Conservation (phyloP, 1,139 yeast species). For the Candida dubliniensis region DNA sequence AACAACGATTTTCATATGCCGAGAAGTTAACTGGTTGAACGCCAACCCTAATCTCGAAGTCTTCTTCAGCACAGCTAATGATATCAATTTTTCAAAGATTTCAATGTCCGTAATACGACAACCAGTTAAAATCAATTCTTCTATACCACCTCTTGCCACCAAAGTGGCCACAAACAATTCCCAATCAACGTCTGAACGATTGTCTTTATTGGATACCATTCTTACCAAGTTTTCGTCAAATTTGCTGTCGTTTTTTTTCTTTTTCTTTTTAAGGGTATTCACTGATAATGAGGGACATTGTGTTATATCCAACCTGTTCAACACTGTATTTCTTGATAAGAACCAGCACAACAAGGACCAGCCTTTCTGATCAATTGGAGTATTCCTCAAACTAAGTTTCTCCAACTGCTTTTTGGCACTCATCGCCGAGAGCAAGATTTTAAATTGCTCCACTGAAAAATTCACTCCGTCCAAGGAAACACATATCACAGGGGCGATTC, state of each 20-base stretch:
- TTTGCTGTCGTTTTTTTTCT: slow-evolving; percentile 18
- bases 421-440: slow-evolving; percentile 60
- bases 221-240: slow-evolving; percentile 38
- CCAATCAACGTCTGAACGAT: slow-evolving; percentile 79
- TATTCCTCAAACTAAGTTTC: slow-evolving; percentile 68
- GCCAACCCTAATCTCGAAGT: slow-evolving; percentile 68
- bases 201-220: slow-evolving; percentile 58
- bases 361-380: slow-evolving; percentile 65
- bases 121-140: slow-evolving; percentile 68
- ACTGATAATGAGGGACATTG: slow-evolving; percentile 66
- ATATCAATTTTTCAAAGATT: slow-evolving; percentile 57
- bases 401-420: slow-evolving; percentile 60
- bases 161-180: slow-evolving; percentile 65
- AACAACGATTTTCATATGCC: slow-evolving; percentile 52
- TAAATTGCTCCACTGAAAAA: slow-evolving; percentile 62
- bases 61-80: slow-evolving; percentile 50
- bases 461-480: slow-evolving; percentile 70
- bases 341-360: slow-evolving; percentile 75
- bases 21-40: slow-evolving; percentile 55
- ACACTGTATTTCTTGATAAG: slow-evolving; percentile 56
- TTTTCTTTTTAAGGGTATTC: slow-evolving; percentile 51
- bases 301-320: slow-evolving; percentile 63
- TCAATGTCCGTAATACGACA: slow-evolving; percentile 60
- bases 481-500: slow-evolving; percentile 72
- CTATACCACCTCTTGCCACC: slow-evolving; percentile 70